Base-by-base conservation (phyloP, 495 filamentous ascomycete species). In the Hyphodiscus hymeniophilus region DNA sequence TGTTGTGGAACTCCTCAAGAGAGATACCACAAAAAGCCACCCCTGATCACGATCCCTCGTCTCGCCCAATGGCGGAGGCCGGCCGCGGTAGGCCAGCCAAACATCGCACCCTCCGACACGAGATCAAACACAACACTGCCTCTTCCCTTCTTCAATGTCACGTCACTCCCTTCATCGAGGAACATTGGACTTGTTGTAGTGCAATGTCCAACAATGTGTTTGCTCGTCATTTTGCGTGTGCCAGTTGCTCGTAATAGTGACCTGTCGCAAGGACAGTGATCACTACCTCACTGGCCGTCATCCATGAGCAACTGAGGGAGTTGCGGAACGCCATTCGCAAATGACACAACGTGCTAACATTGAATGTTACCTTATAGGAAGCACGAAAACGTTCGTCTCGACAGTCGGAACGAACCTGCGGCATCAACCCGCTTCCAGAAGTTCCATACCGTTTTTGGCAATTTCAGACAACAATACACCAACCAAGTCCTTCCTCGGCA, bases 291-390 rank as follows among this genome's bases (percentile, higher is more conserved):
- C 51, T 38, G 22, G 24, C 38, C 28, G 51, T 59, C 56, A 51
- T 41, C 57, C 46, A 47, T 47, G 17, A 45, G 39, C 34, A 44
- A 48, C 38, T 49, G 48, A 22, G 51, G 50, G 53, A 40, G 36
- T 52, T 54, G 54, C 54, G 50, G 24, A 45, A 56, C 57, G n/a
- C 47, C 50, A 54, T 48, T 50, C 53, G 51, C 51, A 55, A n/a
- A 54, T 52, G 51, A 60, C 58, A 60, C n/a, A n/a, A n/a, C 54
- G 58, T 60, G 58, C 58, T 60, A 31, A 57, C 54, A 45, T 47
- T 54, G 57, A 47, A 49, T 59, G 35, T 39, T 34, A 54, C 57
- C 43, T 54, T 45, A 51, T 38, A 51, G 33, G n/a, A n/a, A 45
- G 33, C 47, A 50, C 42, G 46, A 30, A 57, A 60, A 60, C 51